A percentile compares a stretch with the other conserved stretches of the same genome.
Conservation (phyloP, 768 basidiomycete genomes). For the Auriscalpium vulgare region DNA sequence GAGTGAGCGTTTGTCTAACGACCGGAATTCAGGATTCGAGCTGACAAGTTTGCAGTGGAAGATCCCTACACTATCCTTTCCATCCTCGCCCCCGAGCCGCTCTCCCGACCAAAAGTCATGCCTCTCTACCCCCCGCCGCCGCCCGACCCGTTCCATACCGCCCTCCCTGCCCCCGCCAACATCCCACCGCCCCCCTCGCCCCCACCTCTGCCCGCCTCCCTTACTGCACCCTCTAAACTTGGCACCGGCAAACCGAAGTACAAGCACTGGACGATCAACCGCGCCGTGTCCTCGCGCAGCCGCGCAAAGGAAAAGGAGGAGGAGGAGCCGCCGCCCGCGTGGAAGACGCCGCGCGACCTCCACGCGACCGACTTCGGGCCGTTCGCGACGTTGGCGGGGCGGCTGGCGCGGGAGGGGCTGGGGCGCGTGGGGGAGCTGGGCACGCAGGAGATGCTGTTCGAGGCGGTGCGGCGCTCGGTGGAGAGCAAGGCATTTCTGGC, state of each 20-base stretch:
- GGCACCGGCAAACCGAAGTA: conserved; percentile 24
- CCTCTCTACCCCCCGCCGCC: conserved; percentile 40
- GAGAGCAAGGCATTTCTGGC: not conserved
- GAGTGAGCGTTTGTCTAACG: conserved; percentile 35
- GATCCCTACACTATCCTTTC: conserved; percentile 69
- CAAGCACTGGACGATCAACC: conserved; percentile 55
- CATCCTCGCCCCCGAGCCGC: conserved; percentile 51
- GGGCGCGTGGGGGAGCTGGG: conserved; percentile 13
- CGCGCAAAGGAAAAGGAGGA: conserved; percentile 47
- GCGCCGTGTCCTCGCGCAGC: conserved; percentile 38
- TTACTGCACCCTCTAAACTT: not conserved
- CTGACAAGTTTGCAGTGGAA: conserved; percentile 45
- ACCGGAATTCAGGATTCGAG: conserved; percentile 3
- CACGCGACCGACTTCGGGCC: conserved; percentile 55
- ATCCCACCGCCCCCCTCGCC: conserved; percentile 22
- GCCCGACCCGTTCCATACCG: conserved; percentile 18
- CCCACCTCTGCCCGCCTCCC: conserved; percentile 4
- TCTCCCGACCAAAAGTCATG: conserved; percentile 44
- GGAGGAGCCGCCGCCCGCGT: conserved; percentile 30
- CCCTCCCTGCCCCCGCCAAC: conserved; percentile 20
- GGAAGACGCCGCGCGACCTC: conserved; percentile 45
- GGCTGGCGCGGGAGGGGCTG: conserved; percentile 20
- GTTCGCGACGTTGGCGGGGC: conserved; percentile 43
- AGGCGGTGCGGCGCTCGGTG: not conserved
- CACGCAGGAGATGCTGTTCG: conserved; percentile 23